Evolutionary conservation across 805 yeast species (phyloP), one percentile per base, ranked within the genome.

Genomic region (Suhomyces prunicola): DNA sequence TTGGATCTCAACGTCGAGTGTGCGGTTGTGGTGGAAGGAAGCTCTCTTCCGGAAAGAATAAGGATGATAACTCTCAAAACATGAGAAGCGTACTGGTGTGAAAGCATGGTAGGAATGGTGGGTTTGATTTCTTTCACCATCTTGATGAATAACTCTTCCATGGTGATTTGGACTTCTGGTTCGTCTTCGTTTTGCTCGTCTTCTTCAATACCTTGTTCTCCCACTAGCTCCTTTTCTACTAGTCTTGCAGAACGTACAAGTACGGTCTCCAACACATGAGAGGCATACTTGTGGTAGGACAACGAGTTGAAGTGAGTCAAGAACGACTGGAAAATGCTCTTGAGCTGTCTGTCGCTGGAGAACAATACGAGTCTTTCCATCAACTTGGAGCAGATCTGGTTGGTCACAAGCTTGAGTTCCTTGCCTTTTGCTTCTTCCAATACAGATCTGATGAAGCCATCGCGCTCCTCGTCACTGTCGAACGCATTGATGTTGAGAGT

Each of bases 341-440:
- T 84, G 54, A 90, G 69, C 66, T 90, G 96, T 10, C 70, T 73
- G 55, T 84, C 86, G 26, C 79, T 76, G 13, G 92, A 86, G 17
- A 76, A 72, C 42, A 88, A 70, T n/a, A 93, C 80, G 55, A 93
- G 73, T 64, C 99, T 78, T 70, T 93, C 99, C 76, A 94, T 79
- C 54, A 94, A 77, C 67, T 93, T 93, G 23, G 98, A 93, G 68
- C 97, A 91, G 53, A 93, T 90, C 65, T 92, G 97, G 64, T 93
- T 92, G 2, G 97, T 93, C 4, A 88, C 97, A 41, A 93, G 77
- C 69, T 94, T 93, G 60, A 94, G 74, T 69, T 93, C 98, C 62
- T 92, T 91, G 2, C 97, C 97, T 47, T 80, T 77, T 22, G 91
- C 81, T 72, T 94, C 99, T 58, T 87, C 93, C 59, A 92, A 78